phyloP scores from a whole-genome alignment of 768 basidiomycete species.

The Suillus alpinus region DNA sequence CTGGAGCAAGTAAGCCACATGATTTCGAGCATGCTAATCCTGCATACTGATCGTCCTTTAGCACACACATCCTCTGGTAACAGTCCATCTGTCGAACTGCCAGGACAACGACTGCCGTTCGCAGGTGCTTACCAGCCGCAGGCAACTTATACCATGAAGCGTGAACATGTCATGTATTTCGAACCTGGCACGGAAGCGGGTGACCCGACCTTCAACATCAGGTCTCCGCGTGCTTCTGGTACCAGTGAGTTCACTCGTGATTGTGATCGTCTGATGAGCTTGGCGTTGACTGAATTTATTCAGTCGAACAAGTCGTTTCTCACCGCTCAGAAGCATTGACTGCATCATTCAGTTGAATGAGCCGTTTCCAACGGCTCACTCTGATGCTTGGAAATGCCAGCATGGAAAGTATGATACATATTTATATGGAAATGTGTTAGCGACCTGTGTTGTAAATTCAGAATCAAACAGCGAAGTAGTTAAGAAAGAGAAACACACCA shows the following conservation, averaged over 20 bases:
- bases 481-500: too few species aligned
- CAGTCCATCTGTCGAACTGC: too few species aligned
- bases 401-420: too few species aligned
- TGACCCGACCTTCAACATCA: neutral
- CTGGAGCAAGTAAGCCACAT: neutral
- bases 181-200: neutral
- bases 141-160: neutral
- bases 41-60: neutral
- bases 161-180: neutral
- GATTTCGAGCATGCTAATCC: neutral
- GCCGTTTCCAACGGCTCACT: too few species aligned
- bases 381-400: too few species aligned
- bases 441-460: too few species aligned
- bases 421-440: too few species aligned
- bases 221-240: neutral
- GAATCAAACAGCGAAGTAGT: too few species aligned
- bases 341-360: neutral
- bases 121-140: neutral
- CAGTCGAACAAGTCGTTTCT: constrained; percentile 14
- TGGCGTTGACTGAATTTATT: neutral
- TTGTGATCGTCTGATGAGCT: neutral
- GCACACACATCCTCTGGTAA: neutral
- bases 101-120: neutral
- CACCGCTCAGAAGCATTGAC: constrained; percentile 45
- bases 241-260: neutral